phyloP scores from a whole-genome alignment of 2,329 filamentous ascomycete genomes.

The Claviceps capensis region DNA sequence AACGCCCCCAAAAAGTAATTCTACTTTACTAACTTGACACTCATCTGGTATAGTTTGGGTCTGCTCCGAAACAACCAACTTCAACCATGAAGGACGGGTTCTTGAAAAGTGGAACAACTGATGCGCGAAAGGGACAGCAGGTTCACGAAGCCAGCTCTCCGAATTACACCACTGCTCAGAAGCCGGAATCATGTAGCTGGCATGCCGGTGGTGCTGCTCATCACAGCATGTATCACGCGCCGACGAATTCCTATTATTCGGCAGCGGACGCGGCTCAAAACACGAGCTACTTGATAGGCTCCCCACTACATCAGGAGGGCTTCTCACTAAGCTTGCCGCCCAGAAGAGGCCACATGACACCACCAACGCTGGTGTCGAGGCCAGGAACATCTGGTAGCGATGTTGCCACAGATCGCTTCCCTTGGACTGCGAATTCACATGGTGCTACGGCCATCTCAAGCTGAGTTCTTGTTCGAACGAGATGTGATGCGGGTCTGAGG shows the following conservation, averaged over 20 bases:
- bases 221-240: constrained; percentile 23
- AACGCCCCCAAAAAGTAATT: background rate
- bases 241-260: constrained; percentile 7
- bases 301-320: constrained; percentile 7
- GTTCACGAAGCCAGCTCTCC: background rate
- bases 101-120: constrained; percentile 26
- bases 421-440: constrained; percentile 33
- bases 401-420: constrained; percentile 29
- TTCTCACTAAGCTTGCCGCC: background rate
- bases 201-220: constrained; percentile 25
- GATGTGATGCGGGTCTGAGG: too few species aligned
- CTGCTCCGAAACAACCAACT: constrained; percentile 34
- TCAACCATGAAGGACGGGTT: constrained; percentile 36
- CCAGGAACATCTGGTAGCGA: constrained; percentile 33
- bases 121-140: constrained; percentile 5
- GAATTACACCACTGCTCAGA: background rate
- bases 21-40: constrained; percentile 24
- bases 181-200: constrained; percentile 11
- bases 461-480: constrained; percentile 7
- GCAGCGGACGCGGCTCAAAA: constrained; percentile 8
- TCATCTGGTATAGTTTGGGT: constrained; percentile 38
- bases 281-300: constrained; percentile 5
- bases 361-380: constrained; percentile 31
- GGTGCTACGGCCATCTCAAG: constrained; percentile 34
- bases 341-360: constrained; percentile 21